Percentiles rank a stretch among this genome's conserved stretches.
Conservation (phyloP, 768 basidiomycete genomes). For the Macrolepiota albuminosa region DNA sequence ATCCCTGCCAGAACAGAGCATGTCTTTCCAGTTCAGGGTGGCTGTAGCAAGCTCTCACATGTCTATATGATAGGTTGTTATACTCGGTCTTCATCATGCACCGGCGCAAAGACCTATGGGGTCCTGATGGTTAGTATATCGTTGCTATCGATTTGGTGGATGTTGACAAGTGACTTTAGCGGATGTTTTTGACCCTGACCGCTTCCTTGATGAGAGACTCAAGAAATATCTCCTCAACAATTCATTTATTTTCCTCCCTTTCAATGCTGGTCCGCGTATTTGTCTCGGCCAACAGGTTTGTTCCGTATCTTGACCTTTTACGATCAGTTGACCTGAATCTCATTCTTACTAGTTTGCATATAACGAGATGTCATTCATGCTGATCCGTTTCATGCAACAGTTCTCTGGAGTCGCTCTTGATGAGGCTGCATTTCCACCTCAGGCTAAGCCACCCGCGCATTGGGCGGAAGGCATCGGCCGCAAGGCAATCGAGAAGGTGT, state of each 20-base stretch:
- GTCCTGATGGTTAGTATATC: slow-evolving; percentile 52
- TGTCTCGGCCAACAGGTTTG: slow-evolving; percentile 54
- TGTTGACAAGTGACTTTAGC: slow-evolving; percentile 30
- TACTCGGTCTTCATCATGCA: slow-evolving; percentile 68
- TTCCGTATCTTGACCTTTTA: background rate
- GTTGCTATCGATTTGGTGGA: background rate
- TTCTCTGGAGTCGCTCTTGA: slow-evolving; percentile 47
- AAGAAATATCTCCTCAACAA: slow-evolving; percentile 58
- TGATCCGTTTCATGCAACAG: slow-evolving; percentile 56
- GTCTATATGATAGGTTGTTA: slow-evolving; percentile 23
- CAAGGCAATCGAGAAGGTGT: slow-evolving; percentile 45
- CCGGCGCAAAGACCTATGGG: slow-evolving; percentile 61
- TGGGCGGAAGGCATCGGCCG: slow-evolving; percentile 43
- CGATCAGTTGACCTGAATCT: background rate
- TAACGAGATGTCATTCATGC: slow-evolving; percentile 59
- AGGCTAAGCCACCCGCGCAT: slow-evolving; percentile 37
- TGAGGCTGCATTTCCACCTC: slow-evolving; percentile 39
- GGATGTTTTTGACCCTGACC: slow-evolving; percentile 64
- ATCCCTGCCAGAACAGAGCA: slow-evolving; percentile 47
- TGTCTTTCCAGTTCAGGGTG: slow-evolving; percentile 1
- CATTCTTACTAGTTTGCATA: slow-evolving; percentile 41
- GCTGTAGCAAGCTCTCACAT: background rate
- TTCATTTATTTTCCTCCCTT: slow-evolving; percentile 67
- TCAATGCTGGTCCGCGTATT: slow-evolving; percentile 56
- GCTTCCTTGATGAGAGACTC: slow-evolving; percentile 61